Percentiles rank a stretch among this genome's conserved stretches.
phyloP scores from a whole-genome alignment of 176 grass and related monocot species.

The Urochloa ruziziensis region DNA sequence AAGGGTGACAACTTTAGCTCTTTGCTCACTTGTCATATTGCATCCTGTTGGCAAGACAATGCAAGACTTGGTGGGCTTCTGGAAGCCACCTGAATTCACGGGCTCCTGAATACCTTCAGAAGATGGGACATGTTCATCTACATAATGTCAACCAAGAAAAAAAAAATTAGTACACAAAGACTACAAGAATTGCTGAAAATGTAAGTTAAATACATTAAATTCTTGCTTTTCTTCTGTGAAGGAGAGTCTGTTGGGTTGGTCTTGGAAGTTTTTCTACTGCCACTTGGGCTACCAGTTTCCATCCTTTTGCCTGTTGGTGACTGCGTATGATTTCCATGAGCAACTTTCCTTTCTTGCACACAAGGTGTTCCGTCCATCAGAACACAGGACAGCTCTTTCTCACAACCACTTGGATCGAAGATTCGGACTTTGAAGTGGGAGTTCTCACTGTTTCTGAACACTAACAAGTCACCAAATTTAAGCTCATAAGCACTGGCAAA shows the following conservation, averaged over 20 bases:
- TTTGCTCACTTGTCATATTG: conserved; percentile 9
- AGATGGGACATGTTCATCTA: background rate
- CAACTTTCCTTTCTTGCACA: background rate
- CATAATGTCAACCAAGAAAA: conserved; percentile 14
- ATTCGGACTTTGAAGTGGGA: conserved; percentile 50
- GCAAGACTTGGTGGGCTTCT: background rate
- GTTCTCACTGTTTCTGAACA: conserved; percentile 39
- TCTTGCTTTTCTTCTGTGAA: conserved; percentile 14
- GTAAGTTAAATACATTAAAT: background rate
- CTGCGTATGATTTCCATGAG: background rate
- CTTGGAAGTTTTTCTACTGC: background rate
- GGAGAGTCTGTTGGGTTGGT: background rate
- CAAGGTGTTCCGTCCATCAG: background rate
- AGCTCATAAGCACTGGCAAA: conserved; percentile 35
- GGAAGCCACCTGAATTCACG: background rate
- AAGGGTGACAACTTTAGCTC: background rate
- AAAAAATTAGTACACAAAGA: background rate
- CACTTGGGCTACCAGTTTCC: background rate
- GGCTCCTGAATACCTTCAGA: conserved; percentile 15
- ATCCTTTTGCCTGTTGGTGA: background rate
- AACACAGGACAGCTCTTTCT: conserved; percentile 37
- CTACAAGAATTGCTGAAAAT: background rate
- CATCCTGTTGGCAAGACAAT: conserved; percentile 5
- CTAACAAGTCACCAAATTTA: conserved; percentile 22
- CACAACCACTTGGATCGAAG: conserved; percentile 30